A percentile compares a stretch with the other conserved stretches of the same genome.
Evolutionary conservation across 73 alveolate genomes (phyloP).

Genomic region (Tetrahymena malaccensis): DNA sequence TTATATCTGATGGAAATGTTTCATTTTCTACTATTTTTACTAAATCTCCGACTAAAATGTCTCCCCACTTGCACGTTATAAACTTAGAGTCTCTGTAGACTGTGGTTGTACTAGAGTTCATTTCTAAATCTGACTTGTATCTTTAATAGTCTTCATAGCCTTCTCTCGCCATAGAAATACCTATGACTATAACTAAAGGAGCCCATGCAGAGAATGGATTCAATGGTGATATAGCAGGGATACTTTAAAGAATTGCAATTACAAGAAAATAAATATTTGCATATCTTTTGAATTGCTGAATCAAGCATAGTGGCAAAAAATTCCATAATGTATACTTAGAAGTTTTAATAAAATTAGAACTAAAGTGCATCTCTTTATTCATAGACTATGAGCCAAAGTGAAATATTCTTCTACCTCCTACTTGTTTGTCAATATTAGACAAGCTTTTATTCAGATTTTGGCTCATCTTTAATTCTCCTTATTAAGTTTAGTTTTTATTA

Average conservation of each 20-base stretch:
- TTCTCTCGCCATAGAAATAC: slow-evolving; percentile 93
- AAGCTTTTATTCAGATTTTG: neutral
- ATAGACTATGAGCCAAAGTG: neutral
- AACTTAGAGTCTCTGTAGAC: slow-evolving; percentile 21
- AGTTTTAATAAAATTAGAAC: slow-evolving; percentile 67
- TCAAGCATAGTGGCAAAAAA: slow-evolving; percentile 58
- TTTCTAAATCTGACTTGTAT: slow-evolving; percentile 50
- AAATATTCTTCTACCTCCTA: neutral
- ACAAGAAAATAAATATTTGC: slow-evolving; percentile 72
- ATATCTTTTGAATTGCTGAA: slow-evolving; percentile 59
- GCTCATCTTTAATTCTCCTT: neutral
- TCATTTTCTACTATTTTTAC: slow-evolving; percentile 50
- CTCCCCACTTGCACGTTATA: slow-evolving; percentile 45
- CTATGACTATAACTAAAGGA: slow-evolving; percentile 91
- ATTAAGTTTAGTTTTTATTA: neutral
- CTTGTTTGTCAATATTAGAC: neutral
- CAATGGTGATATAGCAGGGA: slow-evolving; percentile 81
- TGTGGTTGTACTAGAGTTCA: slow-evolving; percentile 35
- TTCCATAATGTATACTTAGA: slow-evolving; percentile 59
- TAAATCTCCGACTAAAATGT: slow-evolving; percentile 52
- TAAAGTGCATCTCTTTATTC: neutral
- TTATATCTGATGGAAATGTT: slow-evolving; percentile 76
- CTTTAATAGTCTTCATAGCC: slow-evolving; percentile 77
- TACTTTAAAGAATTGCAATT: slow-evolving; percentile 69
- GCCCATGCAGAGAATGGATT: slow-evolving; percentile 89